Conservation (phyloP, 345 rosid genomes). For the Hibiscus trionum region DNA sequence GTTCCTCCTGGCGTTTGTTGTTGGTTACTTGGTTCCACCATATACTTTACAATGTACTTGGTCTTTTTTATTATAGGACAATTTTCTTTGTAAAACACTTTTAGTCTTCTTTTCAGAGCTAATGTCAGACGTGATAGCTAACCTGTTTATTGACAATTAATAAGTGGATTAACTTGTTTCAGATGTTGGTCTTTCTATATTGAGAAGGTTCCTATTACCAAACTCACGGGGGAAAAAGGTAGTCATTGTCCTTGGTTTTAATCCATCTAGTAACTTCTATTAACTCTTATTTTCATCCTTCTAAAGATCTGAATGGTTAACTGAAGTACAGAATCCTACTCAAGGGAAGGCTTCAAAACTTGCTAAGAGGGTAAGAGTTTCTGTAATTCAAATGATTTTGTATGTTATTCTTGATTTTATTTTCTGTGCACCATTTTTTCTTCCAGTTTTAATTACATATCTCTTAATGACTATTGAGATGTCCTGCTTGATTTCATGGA, state of each 20-base stretch:
- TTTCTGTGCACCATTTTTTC: not conserved
- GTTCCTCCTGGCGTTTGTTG: not conserved
- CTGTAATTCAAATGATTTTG: constrained; percentile 3
- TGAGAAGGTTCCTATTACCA: constrained; percentile 74
- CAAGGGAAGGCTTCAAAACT: constrained; percentile 76
- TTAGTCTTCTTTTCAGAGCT: not conserved
- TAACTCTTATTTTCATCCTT: constrained; percentile 11
- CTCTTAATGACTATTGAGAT: not conserved
- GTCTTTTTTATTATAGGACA: not conserved
- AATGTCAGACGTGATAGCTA: not conserved
- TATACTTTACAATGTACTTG: not conserved
- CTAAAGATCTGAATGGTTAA: constrained; percentile 45
- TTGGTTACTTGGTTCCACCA: not conserved
- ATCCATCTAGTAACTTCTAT: constrained; percentile 6
- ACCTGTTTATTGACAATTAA: constrained; percentile 7
- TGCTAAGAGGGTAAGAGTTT: constrained; percentile 79
- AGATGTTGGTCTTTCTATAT: constrained; percentile 92
- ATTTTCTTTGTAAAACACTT: not conserved
- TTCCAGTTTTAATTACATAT: not conserved
- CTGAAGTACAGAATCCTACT: constrained; percentile 63
- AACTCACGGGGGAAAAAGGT: constrained; percentile 48
- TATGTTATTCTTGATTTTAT: not conserved
- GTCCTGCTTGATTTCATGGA: constrained; percentile 4
- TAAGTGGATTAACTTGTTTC: constrained; percentile 25
- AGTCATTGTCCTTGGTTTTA: constrained; percentile 17